Evolutionary conservation across 2,329 filamentous ascomycete species (phyloP).

Genomic region (Pseudocercospora musae): DNA sequence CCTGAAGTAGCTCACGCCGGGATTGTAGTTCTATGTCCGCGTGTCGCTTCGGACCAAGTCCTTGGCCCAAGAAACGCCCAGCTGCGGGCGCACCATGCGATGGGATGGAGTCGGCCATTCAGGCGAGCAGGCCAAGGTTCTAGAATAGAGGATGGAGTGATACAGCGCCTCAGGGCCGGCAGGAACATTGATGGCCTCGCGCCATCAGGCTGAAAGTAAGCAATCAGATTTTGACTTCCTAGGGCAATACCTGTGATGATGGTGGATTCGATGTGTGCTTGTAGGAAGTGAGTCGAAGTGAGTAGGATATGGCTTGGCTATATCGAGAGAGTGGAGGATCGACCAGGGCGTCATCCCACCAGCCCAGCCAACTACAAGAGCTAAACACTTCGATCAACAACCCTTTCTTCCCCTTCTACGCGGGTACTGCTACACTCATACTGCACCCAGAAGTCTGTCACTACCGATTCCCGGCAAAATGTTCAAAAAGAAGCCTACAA

Average conservation of each 20-base stretch:
- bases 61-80: background rate
- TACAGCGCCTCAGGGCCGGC: background rate
- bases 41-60: background rate
- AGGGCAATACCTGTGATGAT: too few species aligned
- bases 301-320: too few species aligned
- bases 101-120: background rate
- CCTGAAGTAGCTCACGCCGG: background rate
- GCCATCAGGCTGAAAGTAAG: too few species aligned
- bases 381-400: background rate
- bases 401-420: background rate
- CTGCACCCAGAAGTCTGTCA: constrained; percentile 1
- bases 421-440: too few species aligned
- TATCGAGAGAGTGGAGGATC: too few species aligned
- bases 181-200: background rate
- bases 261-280: background rate
- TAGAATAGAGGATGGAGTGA: background rate
- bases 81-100: background rate
- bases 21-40: background rate
- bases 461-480: constrained; percentile 19
- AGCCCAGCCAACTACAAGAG: background rate
- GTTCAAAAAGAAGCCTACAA: constrained; percentile 44
- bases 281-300: background rate
- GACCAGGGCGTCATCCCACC: background rate
- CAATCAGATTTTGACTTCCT: too few species aligned
- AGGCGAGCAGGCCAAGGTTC: background rate